Conservation (phyloP, 78 protist genomes). For the Speleostelium caveatum region DNA sequence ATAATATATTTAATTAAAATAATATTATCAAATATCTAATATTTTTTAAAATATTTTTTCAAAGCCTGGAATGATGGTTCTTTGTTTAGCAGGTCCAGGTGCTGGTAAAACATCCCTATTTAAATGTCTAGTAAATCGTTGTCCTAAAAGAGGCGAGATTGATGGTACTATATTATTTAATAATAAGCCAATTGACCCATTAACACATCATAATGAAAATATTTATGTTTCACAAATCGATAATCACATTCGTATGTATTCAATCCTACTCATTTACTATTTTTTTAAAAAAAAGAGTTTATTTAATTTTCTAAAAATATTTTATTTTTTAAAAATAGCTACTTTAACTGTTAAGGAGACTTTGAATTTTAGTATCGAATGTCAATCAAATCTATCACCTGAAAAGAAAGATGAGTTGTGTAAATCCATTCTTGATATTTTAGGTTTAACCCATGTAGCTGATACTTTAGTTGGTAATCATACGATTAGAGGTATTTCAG, state of each 20-base stretch:
- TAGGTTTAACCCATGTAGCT: constrained; percentile 82
- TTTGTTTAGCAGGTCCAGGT: constrained; percentile 51
- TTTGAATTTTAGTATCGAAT: constrained; percentile 53
- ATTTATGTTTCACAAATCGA: constrained; percentile 38
- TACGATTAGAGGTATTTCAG: constrained; percentile 91
- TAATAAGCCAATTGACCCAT: constrained; percentile 11
- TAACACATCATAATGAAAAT: constrained; percentile 16
- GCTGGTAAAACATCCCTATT: constrained; percentile 45
- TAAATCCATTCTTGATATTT: constrained; percentile 14
- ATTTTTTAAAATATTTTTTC: not conserved
- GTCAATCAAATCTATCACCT: constrained; percentile 36
- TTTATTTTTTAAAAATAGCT: constrained; percentile 2
- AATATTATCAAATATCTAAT: not conserved
- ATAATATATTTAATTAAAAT: not conserved
- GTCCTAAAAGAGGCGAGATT: constrained; percentile 27
- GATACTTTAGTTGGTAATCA: constrained; percentile 87
- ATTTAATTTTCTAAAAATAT: not conserved
- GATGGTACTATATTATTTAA: constrained; percentile 36
- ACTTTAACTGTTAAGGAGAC: constrained; percentile 76
- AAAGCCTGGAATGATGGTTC: constrained; percentile 71
- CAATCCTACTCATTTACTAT: too few relatives aligned
- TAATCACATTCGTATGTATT: constrained; percentile 45
- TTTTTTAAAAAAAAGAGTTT: too few relatives aligned
- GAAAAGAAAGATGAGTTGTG: constrained; percentile 18
- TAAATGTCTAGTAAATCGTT: constrained; percentile 43